Conservation (phyloP, 345 rosid genomes). For the Stellera chamaejasme region DNA sequence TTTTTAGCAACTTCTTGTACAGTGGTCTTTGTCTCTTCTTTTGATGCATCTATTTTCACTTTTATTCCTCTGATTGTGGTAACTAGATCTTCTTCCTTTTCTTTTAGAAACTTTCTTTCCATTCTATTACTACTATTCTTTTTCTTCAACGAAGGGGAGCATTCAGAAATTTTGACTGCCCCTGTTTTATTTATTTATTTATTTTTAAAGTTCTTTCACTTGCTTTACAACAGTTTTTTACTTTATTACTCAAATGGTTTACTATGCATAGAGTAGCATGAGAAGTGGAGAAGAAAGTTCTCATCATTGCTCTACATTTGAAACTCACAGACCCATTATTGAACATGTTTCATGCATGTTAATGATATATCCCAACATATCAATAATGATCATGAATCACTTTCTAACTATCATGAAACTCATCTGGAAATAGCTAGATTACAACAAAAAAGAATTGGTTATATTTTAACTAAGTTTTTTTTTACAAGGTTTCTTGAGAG, state of each 20-base stretch:
- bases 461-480: too few relatives aligned
- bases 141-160: neutral
- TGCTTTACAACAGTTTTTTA: constrained; percentile 2
- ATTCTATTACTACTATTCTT: neutral
- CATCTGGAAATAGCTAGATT: too few relatives aligned
- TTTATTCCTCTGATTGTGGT: neutral
- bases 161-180: neutral
- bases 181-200: neutral
- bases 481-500: too few relatives aligned
- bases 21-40: constrained; percentile 28
- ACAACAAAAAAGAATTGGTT: too few relatives aligned
- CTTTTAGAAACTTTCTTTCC: neutral
- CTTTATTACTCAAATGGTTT: constrained; percentile 2
- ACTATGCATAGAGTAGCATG: neutral
- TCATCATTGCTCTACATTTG: neutral
- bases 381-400: too few relatives aligned
- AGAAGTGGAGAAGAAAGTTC: neutral
- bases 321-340: neutral
- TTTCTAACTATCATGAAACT: too few relatives aligned
- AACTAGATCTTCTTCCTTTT: constrained; percentile 7
- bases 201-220: constrained; percentile 1
- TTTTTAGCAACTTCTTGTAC: too few relatives aligned
- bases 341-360: too few relatives aligned
- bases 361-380: too few relatives aligned
- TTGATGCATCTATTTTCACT: constrained; percentile 16